Evolutionary conservation across 179 eudicot species (phyloP).

Genomic region (Silene coronaria): DNA sequence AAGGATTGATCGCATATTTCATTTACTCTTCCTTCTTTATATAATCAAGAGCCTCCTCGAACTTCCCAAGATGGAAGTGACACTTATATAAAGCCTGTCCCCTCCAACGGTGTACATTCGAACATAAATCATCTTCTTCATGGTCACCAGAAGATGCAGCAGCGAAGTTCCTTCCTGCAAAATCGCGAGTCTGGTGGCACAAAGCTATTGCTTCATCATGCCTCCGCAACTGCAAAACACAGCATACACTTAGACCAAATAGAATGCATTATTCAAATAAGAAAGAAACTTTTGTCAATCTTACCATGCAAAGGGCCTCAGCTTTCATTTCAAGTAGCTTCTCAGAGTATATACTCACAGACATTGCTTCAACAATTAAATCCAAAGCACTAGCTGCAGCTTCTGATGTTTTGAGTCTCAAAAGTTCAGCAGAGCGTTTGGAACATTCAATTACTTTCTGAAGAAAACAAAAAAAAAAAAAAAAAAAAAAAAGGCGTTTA

Average conservation of each 20-base stretch:
- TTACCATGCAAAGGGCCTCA: slow-evolving; percentile 69
- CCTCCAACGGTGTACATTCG: slow-evolving; percentile 57
- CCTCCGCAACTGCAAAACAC: slow-evolving; percentile 48
- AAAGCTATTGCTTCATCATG: slow-evolving; percentile 63
- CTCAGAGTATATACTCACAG: slow-evolving; percentile 61
- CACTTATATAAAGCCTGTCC: slow-evolving; percentile 50
- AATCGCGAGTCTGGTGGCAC: slow-evolving; percentile 61
- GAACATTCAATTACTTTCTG: slow-evolving; percentile 61
- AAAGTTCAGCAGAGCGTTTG: slow-evolving; percentile 52
- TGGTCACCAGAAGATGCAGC: slow-evolving; percentile 7
- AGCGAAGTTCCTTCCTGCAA: slow-evolving; percentile 56
- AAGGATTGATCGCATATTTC: slow-evolving; percentile 9
- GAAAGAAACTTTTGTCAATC: slow-evolving; percentile 1
- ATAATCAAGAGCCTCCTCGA: slow-evolving; percentile 72
- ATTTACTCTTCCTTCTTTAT: slow-evolving; percentile 53
- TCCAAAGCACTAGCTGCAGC: slow-evolving; percentile 54
- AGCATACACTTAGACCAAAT: slow-evolving; percentile 19
- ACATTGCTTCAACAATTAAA: slow-evolving; percentile 50
- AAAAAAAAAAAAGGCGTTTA: background rate
- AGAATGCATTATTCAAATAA: background rate
- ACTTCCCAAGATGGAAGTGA: slow-evolving; percentile 70
- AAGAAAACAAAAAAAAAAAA: slow-evolving; percentile 21
- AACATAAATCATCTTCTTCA: slow-evolving; percentile 28
- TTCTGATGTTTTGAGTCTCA: slow-evolving; percentile 49
- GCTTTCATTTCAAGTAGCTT: slow-evolving; percentile 75